Evolutionary conservation across 208 protist species (phyloP).

Genomic region (Leishmania gerbilli): DNA sequence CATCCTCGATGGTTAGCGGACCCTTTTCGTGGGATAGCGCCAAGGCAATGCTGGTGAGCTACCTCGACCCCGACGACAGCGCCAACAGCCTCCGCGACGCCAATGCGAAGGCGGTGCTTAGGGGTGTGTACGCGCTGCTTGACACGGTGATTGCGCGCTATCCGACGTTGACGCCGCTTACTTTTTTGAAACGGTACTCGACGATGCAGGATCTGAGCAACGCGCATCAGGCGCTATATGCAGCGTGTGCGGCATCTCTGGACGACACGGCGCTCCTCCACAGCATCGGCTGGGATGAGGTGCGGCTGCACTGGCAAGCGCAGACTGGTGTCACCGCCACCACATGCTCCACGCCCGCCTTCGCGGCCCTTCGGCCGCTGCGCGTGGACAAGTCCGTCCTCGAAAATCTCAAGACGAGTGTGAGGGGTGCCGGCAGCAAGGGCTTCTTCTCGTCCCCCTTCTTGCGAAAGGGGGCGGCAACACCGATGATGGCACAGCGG

Average conservation of each 20-base stretch:
- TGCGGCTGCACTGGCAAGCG: constrained; percentile 1
- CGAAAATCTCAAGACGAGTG: not conserved
- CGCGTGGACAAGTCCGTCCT: not conserved
- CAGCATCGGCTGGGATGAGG: constrained; percentile 19
- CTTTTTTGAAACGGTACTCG: constrained; percentile 27
- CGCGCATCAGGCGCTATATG: constrained; percentile 37
- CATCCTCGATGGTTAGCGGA: not conserved
- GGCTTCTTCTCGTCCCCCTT: constrained; percentile 6
- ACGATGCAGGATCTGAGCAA: constrained; percentile 28
- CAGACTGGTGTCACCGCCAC: not conserved
- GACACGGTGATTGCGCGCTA: constrained; percentile 37
- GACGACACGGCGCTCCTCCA: constrained; percentile 23
- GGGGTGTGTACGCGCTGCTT: constrained; percentile 38
- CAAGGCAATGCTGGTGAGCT: constrained; percentile 13
- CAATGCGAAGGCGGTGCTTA: constrained; percentile 40
- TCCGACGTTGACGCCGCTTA: constrained; percentile 30
- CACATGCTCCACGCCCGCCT: not conserved
- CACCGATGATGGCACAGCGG: not conserved
- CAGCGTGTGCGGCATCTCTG: constrained; percentile 25
- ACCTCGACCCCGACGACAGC: constrained; percentile 18
- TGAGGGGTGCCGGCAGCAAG: not conserved
- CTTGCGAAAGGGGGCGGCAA: not conserved
- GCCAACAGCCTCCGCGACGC: constrained; percentile 20
- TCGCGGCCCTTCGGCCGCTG: not conserved
- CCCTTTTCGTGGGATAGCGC: constrained; percentile 19